These are phyloP conservation scores for Chytriomyces confervae DNA, from an alignment of 192 early-diverging fungal genomes.

Conservation along the genomic window DNA sequence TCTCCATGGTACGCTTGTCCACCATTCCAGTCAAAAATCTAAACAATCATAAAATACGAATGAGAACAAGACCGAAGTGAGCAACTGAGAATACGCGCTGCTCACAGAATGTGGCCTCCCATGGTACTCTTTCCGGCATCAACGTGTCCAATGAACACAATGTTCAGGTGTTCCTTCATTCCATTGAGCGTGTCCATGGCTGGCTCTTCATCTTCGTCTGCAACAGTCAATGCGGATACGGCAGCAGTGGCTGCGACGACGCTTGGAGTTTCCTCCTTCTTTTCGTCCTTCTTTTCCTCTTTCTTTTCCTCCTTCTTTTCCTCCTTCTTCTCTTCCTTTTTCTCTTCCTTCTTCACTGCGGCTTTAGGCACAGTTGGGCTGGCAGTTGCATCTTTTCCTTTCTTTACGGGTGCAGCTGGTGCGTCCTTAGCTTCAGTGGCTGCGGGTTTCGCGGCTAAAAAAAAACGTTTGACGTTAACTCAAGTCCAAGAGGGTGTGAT, in stretches of 20 bases:
- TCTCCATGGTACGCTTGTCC: conserved; percentile 99
- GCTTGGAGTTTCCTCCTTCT: conserved; percentile 5
- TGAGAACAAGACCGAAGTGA: not conserved
- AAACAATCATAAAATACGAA: conserved; percentile 19
- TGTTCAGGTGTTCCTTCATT: conserved; percentile 91
- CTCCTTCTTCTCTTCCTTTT: conserved; percentile 15
- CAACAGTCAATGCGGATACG: conserved; percentile 21
- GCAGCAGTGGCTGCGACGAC: conserved; percentile 25
- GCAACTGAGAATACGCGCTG: not conserved
- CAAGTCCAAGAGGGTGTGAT: no score
- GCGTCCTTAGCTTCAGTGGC: conserved; percentile 33
- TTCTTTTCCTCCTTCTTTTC: conserved; percentile 1
- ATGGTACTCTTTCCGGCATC: conserved; percentile 96
- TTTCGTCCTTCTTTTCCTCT: conserved; percentile 2
- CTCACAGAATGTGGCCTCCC: conserved; percentile 94
- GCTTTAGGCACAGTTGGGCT: conserved; percentile 40
- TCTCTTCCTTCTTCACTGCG: conserved; percentile 14
- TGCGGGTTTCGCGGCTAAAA: not conserved
- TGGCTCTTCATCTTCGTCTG: conserved; percentile 56
- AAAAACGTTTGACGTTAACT: no score
- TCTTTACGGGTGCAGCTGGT: conserved; percentile 7
- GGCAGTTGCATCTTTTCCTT: conserved; percentile 20
- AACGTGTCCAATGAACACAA: conserved; percentile 99
- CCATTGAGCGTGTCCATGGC: conserved; percentile 15
- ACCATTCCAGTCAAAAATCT: conserved; percentile 96